phyloP scores from a whole-genome alignment of 768 basidiomycete species.

The Lentinula raphanica region DNA sequence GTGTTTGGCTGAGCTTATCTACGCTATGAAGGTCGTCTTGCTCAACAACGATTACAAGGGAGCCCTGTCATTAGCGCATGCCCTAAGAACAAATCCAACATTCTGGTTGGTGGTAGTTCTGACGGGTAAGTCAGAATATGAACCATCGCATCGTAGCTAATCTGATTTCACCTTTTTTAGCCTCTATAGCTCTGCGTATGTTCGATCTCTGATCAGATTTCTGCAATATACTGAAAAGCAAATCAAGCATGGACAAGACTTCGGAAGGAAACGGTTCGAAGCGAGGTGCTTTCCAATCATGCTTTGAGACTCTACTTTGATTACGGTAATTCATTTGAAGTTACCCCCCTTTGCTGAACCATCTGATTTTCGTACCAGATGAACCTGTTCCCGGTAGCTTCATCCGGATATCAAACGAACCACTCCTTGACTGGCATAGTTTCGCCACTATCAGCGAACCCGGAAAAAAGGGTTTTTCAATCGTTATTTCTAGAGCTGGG shows the following conservation, averaged over 20 bases:
- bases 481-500: conserved; percentile 34
- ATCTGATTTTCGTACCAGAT: not conserved
- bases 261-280: conserved; percentile 33
- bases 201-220: not conserved
- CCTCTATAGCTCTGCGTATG: conserved; percentile 31
- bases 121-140: conserved; percentile 16
- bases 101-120: conserved; percentile 39
- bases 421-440: conserved; percentile 33
- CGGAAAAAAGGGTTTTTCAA: conserved; percentile 24
- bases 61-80: conserved; percentile 34
- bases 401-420: conserved; percentile 20
- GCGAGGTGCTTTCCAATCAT: conserved; percentile 37
- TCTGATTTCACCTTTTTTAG: not conserved
- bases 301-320: conserved; percentile 41
- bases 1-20: not conserved
- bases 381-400: conserved; percentile 21
- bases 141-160: not conserved
- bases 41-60: conserved; percentile 49
- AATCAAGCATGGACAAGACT: conserved; percentile 34
- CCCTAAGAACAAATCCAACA: conserved; percentile 28
- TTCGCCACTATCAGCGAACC: conserved; percentile 29
- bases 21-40: conserved; percentile 33
- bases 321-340: conserved; percentile 26
- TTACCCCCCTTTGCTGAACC: not conserved
- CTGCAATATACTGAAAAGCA: not conserved